phyloP scores from a whole-genome alignment of 2,329 filamentous ascomycete species.

The Trichoderma aggressivum region DNA sequence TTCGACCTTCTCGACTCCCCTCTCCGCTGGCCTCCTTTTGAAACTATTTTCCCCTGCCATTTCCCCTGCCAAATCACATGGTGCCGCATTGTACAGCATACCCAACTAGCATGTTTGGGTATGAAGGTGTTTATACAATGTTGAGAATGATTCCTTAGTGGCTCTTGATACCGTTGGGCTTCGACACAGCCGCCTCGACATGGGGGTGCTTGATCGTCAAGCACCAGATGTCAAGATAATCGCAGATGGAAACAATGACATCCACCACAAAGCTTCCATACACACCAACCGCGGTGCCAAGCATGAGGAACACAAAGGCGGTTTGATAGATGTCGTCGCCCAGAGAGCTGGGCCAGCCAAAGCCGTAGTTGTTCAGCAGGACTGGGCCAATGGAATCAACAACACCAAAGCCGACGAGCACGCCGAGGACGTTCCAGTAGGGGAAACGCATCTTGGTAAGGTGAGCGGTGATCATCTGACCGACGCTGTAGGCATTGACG shows the following conservation, averaged over 20 bases:
- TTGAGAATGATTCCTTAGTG: slow-evolving; percentile 20
- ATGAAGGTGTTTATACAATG: not conserved
- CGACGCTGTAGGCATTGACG: slow-evolving; percentile 91
- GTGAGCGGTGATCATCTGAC: slow-evolving; percentile 93
- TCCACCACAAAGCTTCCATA: slow-evolving; percentile 97
- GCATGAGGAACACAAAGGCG: slow-evolving; percentile 82
- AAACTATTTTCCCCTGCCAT: no score
- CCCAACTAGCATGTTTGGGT: not conserved
- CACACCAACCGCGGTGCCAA: slow-evolving; percentile 82
- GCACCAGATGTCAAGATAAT: slow-evolving; percentile 98
- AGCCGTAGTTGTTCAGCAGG: slow-evolving; percentile 55
- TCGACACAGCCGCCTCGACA: slow-evolving; percentile 38
- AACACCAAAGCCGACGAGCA: slow-evolving; percentile 75
- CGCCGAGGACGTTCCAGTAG: slow-evolving; percentile 78
- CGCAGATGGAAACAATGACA: slow-evolving; percentile 95
- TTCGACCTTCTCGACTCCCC: not conserved
- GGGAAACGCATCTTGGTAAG: slow-evolving; percentile 85
- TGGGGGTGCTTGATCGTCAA: slow-evolving; percentile 88
- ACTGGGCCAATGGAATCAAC: slow-evolving; percentile 74
- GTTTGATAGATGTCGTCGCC: slow-evolving; percentile 82
- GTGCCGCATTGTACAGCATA: not conserved
- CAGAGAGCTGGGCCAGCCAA: slow-evolving; percentile 73
- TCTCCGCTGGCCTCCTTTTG: not conserved
- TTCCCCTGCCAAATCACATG: no score
- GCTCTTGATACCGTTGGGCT: slow-evolving; percentile 41